phyloP scores from a whole-genome alignment of 495 filamentous ascomycete species.

The Pyronema domesticum region DNA sequence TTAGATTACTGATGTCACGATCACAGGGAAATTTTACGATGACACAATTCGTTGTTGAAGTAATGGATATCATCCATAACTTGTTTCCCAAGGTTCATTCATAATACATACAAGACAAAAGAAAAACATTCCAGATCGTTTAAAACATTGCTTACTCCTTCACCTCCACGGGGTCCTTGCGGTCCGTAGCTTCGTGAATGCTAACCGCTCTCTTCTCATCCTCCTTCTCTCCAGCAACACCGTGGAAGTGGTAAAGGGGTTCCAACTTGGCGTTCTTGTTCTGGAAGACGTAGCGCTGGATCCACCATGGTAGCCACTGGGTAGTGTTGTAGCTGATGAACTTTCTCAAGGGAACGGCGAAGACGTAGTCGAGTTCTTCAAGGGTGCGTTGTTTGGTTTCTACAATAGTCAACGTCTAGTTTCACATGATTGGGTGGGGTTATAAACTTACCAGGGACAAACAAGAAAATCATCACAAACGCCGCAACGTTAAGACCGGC shows the following conservation, averaged over 20 bases:
- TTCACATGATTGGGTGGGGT: constrained; percentile 33
- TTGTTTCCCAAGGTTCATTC: too few relatives aligned
- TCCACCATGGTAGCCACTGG: constrained; percentile 49
- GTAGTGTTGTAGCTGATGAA: constrained; percentile 48
- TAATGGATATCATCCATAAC: too few relatives aligned
- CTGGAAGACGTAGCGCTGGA: constrained; percentile 47
- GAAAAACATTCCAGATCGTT: not conserved
- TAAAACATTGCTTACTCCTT: not conserved
- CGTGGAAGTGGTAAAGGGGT: constrained; percentile 44
- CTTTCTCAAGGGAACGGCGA: constrained; percentile 46
- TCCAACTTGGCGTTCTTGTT: constrained; percentile 35
- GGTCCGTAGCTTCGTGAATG: not conserved
- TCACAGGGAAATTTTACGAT: too few relatives aligned
- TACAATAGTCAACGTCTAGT: constrained; percentile 42
- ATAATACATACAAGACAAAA: too few relatives aligned
- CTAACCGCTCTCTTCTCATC: not conserved
- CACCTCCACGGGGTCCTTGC: not conserved
- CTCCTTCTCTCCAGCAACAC: not conserved
- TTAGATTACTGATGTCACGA: too few relatives aligned
- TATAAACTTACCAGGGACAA: constrained; percentile 59
- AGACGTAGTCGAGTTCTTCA: constrained; percentile 57
- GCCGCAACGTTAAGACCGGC: constrained; percentile 51
- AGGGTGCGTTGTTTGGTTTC: constrained; percentile 66
- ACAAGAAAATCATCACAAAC: constrained; percentile 51
- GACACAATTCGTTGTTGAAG: too few relatives aligned